Evolutionary conservation across 176 grass and related monocot species (phyloP).

Genomic region (Musa schizocarpa): DNA sequence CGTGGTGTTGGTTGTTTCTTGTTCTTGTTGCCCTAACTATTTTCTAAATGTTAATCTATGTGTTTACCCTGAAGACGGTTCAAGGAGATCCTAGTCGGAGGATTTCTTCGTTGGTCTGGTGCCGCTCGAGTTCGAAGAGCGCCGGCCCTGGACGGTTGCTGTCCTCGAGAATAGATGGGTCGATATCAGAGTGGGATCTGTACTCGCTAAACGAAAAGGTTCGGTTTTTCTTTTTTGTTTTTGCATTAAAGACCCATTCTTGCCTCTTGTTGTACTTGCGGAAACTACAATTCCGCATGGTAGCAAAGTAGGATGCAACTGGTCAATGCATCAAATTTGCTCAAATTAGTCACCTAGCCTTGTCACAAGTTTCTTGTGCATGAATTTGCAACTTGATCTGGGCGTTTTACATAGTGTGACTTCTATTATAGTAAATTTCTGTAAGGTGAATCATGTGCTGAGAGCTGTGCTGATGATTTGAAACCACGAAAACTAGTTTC

Average conservation of each 20-base stretch:
- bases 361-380: neutral
- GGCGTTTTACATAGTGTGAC: neutral
- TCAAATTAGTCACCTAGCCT: neutral
- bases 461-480: neutral
- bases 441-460: neutral
- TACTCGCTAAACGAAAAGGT: constrained; percentile 66
- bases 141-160: constrained; percentile 48
- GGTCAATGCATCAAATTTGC: no score
- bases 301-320: no score
- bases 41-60: neutral
- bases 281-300: no score
- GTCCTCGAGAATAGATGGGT: constrained; percentile 77
- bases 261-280: neutral
- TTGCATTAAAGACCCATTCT: neutral
- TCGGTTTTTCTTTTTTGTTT: neutral
- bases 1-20: neutral
- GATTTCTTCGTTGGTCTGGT: constrained; percentile 81
- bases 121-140: constrained; percentile 10
- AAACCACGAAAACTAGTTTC: neutral
- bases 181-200: constrained; percentile 84
- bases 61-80: constrained; percentile 55
- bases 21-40: constrained; percentile 1
- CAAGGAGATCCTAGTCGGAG: constrained; percentile 47
- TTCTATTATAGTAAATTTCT: neutral
- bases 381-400: neutral